Evolutionary conservation across 306 rosid species (phyloP), one percentile per base, ranked within the genome.

Genomic region (Cucurbita moschata): DNA sequence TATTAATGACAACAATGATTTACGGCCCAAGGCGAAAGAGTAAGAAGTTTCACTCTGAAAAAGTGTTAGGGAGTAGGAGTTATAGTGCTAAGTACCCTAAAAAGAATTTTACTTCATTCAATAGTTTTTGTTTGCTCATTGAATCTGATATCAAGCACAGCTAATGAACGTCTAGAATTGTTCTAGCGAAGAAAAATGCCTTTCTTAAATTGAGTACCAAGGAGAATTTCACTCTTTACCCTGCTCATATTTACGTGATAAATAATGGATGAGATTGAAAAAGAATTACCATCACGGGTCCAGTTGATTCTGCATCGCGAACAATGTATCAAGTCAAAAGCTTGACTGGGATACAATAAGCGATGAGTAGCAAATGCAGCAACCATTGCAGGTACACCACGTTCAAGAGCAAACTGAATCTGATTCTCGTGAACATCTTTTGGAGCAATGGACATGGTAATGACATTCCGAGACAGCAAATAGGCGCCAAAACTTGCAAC

Each of bases 371-470:
- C 91, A 77, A 92, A 87, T 43, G 79, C 83, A 37, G 93, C 87
- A 55, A 85, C 86, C 89, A 87, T 85, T 64, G 93, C 93, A 78
- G 98, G 96, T 81, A 90, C 93, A 13, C 98, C 98, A 56, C 96
- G 98, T 83, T 92, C 98, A 74, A 92, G 82, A 60, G 98, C 96
- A 83, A 92, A 88, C 79, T 90, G 98, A 78, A 92, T 85, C 93
- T 85, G 96, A 79, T 92, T 90, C 78, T 88, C 90, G 57, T 87
- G 92, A 76, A 84, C 86, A 75, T 92, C 98, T 84, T 90, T 92
- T 15, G 93, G 90, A 49, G 91, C 96, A 76, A 92, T 73, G 46
- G 96, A 90, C 82, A 92, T 81, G 67, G 96, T 85, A 72, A 85
- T 81, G 78, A 87, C 96, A 75, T 90, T 82, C 37, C 85, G 90